These are phyloP conservation scores for Actinomucor elegans DNA, from an alignment of 371 early-diverging fungal genomes.

Conservation along the genomic window DNA sequence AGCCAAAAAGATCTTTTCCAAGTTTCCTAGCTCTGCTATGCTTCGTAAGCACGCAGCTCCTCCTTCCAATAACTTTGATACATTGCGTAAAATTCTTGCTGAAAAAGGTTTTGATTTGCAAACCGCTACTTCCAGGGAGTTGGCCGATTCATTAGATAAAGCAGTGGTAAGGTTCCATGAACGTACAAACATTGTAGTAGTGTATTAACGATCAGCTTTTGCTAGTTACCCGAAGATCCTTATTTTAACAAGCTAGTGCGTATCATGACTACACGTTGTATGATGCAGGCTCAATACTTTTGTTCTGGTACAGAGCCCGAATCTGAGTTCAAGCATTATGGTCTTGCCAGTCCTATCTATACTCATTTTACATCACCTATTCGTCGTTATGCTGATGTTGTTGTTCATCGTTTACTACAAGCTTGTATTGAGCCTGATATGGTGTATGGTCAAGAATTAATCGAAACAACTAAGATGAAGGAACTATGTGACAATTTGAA, in stretches of 20 bases:
- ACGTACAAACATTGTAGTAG: neutral
- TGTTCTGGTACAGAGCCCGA: slow-evolving; percentile 77
- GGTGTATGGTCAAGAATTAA: slow-evolving; percentile 68
- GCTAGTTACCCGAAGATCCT: slow-evolving; percentile 67
- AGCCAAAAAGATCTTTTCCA: slow-evolving; percentile 86
- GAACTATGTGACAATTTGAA: slow-evolving; percentile 89
- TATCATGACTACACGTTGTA: slow-evolving; percentile 91
- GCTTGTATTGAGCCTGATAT: slow-evolving; percentile 73
- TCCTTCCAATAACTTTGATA: slow-evolving; percentile 74
- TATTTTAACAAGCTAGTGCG: slow-evolving; percentile 89
- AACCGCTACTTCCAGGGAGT: slow-evolving; percentile 61
- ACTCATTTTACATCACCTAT: slow-evolving; percentile 98
- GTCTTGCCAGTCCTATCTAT: slow-evolving; percentile 83
- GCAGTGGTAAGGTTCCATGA: slow-evolving; percentile 51
- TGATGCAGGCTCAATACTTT: slow-evolving; percentile 93
- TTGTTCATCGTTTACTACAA: slow-evolving; percentile 90
- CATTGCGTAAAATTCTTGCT: slow-evolving; percentile 66
- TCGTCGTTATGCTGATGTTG: slow-evolving; percentile 92
- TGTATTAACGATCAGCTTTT: neutral
- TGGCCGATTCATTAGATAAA: slow-evolving; percentile 84
- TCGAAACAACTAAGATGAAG: slow-evolving; percentile 76
- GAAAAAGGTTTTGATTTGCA: slow-evolving; percentile 52
- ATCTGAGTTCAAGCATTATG: slow-evolving; percentile 87
- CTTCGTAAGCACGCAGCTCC: slow-evolving; percentile 88
- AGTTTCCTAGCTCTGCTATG: slow-evolving; percentile 92